Evolutionary conservation across 768 basidiomycete genomes (phyloP).

Genomic region (Kwoniella dendrophila): DNA sequence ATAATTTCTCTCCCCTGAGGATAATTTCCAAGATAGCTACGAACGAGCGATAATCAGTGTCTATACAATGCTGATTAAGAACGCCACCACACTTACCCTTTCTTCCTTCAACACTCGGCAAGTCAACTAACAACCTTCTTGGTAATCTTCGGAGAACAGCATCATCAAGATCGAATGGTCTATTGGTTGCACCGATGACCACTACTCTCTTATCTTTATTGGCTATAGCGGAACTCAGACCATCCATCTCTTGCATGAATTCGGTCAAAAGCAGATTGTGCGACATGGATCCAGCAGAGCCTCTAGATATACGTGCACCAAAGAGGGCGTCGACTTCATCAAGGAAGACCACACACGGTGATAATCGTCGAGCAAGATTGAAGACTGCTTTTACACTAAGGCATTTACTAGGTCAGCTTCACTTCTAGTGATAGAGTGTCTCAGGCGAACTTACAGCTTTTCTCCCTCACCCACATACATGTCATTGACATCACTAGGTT

Average conservation of each 20-base stretch:
- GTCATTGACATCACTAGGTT: constrained; percentile 91
- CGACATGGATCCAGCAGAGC: constrained; percentile 76
- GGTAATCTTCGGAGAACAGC: constrained; percentile 87
- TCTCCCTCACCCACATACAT: constrained; percentile 61
- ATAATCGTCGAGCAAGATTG: constrained; percentile 76
- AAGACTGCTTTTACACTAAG: constrained; percentile 78
- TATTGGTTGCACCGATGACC: constrained; percentile 90
- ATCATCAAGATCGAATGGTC: constrained; percentile 63
- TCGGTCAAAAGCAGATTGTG: constrained; percentile 70
- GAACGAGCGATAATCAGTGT: neutral
- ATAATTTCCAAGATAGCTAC: constrained; percentile 85
- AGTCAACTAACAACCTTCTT: constrained; percentile 79
- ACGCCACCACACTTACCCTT: constrained; percentile 62
- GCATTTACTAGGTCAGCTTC: constrained; percentile 9
- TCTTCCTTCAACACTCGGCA: constrained; percentile 82
- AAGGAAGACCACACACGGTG: constrained; percentile 90
- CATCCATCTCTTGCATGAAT: constrained; percentile 79
- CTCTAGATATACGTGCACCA: constrained; percentile 76
- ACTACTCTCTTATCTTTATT: constrained; percentile 78
- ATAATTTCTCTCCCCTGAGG: constrained; percentile 74
- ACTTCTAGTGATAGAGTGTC: neutral
- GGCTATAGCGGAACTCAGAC: constrained; percentile 65
- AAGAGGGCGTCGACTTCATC: constrained; percentile 95
- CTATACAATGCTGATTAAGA: neutral
- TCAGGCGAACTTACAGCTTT: constrained; percentile 42